Evolutionary conservation across 257 asterid genomes (phyloP).

Genomic region (Nicotiana obtusifolia): DNA sequence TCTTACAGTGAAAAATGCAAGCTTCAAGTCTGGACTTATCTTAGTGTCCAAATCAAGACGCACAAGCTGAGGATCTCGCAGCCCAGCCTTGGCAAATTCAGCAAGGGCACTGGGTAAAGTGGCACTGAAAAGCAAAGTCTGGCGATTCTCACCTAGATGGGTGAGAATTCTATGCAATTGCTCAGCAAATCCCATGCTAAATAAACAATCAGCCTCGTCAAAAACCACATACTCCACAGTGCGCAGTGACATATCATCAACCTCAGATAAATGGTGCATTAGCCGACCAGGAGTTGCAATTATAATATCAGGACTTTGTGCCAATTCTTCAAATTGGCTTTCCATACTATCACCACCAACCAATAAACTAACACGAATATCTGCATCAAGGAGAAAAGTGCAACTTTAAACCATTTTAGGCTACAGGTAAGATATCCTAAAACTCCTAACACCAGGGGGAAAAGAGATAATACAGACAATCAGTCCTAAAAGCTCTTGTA

Average conservation of each 20-base stretch:
- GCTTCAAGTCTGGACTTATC: conserved; percentile 85
- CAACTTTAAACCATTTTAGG: background rate
- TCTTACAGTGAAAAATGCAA: conserved; percentile 71
- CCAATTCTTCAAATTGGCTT: conserved; percentile 89
- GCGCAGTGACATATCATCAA: conserved; percentile 90
- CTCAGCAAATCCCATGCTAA: conserved; percentile 92
- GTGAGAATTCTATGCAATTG: conserved; percentile 72
- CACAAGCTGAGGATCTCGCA: conserved; percentile 87
- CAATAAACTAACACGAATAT: conserved; percentile 75
- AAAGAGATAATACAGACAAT: background rate
- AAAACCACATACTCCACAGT: conserved; percentile 88
- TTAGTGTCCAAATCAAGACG: conserved; percentile 91
- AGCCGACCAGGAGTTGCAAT: conserved; percentile 97
- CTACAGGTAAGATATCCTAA: background rate
- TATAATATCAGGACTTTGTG: conserved; percentile 84
- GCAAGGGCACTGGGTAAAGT: conserved; percentile 95
- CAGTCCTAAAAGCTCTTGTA: background rate
- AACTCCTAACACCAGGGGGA: background rate
- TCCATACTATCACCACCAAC: conserved; percentile 99
- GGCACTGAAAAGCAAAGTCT: conserved; percentile 90
- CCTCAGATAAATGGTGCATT: conserved; percentile 88
- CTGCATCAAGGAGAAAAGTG: conserved; percentile 34
- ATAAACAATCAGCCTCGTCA: conserved; percentile 95
- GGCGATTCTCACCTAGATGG: conserved; percentile 79
- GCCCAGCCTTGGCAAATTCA: conserved; percentile 96